Conservation (phyloP, 768 basidiomycete genomes). For the Cystofilobasidium capitatum region DNA sequence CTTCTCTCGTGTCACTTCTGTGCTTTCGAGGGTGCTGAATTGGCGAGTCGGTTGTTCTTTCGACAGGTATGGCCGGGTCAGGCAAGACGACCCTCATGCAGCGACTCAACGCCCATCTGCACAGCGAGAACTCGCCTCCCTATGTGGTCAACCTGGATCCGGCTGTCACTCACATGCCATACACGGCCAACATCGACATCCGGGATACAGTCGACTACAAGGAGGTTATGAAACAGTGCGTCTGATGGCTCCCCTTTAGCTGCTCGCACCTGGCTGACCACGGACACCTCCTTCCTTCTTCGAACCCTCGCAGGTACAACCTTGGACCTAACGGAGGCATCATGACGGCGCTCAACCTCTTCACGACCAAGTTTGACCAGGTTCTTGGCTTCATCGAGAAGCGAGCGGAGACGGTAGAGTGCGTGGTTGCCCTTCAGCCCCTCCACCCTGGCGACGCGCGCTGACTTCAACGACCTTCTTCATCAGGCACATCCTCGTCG, state of each 20-base stretch:
- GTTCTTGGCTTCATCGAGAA: slow-evolving; percentile 86
- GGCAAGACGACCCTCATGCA: slow-evolving; percentile 98
- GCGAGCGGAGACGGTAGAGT: slow-evolving; percentile 79
- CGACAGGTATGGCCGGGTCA: slow-evolving; percentile 22
- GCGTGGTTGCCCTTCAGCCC: slow-evolving; percentile 37
- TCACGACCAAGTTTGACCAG: slow-evolving; percentile 98
- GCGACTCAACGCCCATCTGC: slow-evolving; percentile 82
- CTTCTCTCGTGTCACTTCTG: not conserved
- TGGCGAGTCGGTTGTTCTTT: not conserved
- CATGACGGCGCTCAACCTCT: slow-evolving; percentile 88
- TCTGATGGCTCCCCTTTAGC: slow-evolving; percentile 29
- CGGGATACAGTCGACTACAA: slow-evolving; percentile 94
- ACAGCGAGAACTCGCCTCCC: slow-evolving; percentile 57
- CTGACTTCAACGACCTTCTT: not conserved
- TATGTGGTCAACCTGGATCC: slow-evolving; percentile 98
- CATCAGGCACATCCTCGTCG: slow-evolving; percentile 77
- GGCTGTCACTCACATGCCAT: slow-evolving; percentile 81
- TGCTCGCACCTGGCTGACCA: no score
- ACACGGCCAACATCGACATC: slow-evolving; percentile 95
- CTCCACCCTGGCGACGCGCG: not conserved
- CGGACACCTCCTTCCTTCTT: not conserved
- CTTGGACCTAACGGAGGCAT: slow-evolving; percentile 97
- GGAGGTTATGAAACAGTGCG: slow-evolving; percentile 99
- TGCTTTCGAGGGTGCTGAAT: not conserved
- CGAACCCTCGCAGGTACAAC: slow-evolving; percentile 61